Percentiles rank a stretch among this genome's conserved stretches.
phyloP scores from a whole-genome alignment of 371 early-diverging fungal genomes.

The Syncephalis plumigaleata region DNA sequence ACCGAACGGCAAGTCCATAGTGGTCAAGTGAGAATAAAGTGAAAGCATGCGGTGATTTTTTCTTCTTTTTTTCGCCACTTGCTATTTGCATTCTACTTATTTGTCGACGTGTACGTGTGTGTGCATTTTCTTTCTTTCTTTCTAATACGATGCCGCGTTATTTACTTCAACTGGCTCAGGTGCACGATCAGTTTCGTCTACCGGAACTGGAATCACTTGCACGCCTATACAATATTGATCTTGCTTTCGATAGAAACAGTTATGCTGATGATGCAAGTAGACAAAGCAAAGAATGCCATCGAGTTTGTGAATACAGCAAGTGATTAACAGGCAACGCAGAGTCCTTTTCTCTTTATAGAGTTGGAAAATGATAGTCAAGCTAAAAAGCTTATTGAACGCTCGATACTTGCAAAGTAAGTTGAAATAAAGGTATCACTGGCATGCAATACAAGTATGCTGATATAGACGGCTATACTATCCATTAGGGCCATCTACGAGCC shows the following conservation, averaged over 20 bases:
- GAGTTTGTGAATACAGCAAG: neutral
- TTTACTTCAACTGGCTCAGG: constrained; percentile 23
- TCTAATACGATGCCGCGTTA: neutral
- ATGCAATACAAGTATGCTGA: neutral
- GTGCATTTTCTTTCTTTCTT: too few relatives aligned
- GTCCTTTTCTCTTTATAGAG: constrained; percentile 62
- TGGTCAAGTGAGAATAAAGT: too few relatives aligned
- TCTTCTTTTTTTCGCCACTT: too few relatives aligned
- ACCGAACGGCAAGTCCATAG: too few relatives aligned
- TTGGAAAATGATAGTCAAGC: constrained; percentile 55
- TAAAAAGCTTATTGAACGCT: constrained; percentile 50
- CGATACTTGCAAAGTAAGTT: constrained; percentile 65
- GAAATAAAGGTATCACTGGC: too few relatives aligned
- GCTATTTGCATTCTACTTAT: too few relatives aligned
- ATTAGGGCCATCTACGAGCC: constrained; percentile 52
- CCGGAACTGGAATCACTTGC: constrained; percentile 73
- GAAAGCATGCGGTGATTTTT: too few relatives aligned
- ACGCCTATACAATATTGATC: constrained; percentile 37
- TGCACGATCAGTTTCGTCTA: constrained; percentile 50
- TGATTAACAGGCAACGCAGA: constrained; percentile 15
- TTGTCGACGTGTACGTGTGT: too few relatives aligned
- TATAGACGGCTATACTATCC: neutral
- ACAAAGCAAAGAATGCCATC: neutral
- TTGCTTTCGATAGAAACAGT: constrained; percentile 26
- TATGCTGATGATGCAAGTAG: constrained; percentile 30